A percentile compares a stretch with the other conserved stretches of the same genome.
Evolutionary conservation across 495 filamentous ascomycete species (phyloP).

Genomic region (Lophium mytilinum): DNA sequence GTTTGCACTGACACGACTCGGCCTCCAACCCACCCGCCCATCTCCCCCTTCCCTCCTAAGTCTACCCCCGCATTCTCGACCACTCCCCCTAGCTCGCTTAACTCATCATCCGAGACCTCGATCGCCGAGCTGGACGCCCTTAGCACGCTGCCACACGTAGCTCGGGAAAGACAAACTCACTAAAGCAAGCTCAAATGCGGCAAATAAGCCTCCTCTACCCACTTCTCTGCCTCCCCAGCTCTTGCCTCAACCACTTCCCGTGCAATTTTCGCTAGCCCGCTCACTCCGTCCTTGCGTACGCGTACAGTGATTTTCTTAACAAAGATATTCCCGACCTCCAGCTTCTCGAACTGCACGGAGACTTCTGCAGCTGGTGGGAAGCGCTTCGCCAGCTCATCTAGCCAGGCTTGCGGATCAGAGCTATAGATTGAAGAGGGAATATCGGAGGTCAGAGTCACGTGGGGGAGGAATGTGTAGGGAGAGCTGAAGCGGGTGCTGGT

Average conservation of each 20-base stretch:
- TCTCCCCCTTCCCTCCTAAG: constrained; percentile 11
- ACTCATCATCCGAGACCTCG: constrained; percentile 3
- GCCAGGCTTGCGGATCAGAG: constrained; percentile 25
- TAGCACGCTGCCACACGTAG: neutral
- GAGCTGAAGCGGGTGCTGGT: constrained; percentile 14
- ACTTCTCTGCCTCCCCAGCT: constrained; percentile 14
- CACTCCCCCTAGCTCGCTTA: constrained; percentile 14
- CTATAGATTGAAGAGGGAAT: constrained; percentile 10
- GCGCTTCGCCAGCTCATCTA: constrained; percentile 11
- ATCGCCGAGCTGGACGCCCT: constrained; percentile 7
- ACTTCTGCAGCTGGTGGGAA: constrained; percentile 14
- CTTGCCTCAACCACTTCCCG: constrained; percentile 2
- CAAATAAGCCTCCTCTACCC: constrained; percentile 26
- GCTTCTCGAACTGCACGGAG: constrained; percentile 13
- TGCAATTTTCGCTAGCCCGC: constrained; percentile 11
- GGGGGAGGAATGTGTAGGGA: constrained; percentile 27
- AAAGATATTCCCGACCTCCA: constrained; percentile 22
- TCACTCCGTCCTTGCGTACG: constrained; percentile 22
- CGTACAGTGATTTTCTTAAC: constrained; percentile 25
- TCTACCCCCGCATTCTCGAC: constrained; percentile 17
- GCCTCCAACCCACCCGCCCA: constrained; percentile 26
- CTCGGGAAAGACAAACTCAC: constrained; percentile 20
- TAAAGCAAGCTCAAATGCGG: constrained; percentile 33
- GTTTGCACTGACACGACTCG: constrained; percentile 30
- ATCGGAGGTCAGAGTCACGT: constrained; percentile 32